Evolutionary conservation across 2,329 filamentous ascomycete genomes (phyloP).

Genomic region (Xylariaceae sp.): DNA sequence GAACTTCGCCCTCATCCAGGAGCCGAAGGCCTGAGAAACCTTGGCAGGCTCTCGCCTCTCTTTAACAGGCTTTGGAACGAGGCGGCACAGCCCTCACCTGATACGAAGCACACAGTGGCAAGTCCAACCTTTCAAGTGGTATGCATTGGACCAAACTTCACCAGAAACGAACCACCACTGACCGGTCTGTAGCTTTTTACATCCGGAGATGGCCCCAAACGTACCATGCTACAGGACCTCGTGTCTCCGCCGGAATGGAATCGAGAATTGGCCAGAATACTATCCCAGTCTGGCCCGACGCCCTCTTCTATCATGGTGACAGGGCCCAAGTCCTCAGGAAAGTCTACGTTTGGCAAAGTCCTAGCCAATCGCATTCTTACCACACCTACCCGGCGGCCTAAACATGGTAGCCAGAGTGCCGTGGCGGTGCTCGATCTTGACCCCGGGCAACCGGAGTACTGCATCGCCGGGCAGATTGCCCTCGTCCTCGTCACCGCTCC

Average conservation of each 20-base stretch:
- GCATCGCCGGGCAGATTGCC: slow-evolving; percentile 61
- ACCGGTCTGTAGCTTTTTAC: slow-evolving; percentile 41
- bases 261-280: slow-evolving; percentile 43
- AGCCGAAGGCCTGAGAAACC: slow-evolving; percentile 38
- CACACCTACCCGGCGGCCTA: slow-evolving; percentile 20
- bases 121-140: slow-evolving; percentile 44
- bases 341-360: slow-evolving; percentile 65
- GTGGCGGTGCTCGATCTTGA: slow-evolving; percentile 67
- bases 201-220: slow-evolving; percentile 44
- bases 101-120: slow-evolving; percentile 12
- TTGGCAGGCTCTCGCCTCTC: slow-evolving; percentile 56
- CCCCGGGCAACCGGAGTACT: slow-evolving; percentile 70
- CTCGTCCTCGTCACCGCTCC: slow-evolving; percentile 53
- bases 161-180: too few species aligned
- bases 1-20: slow-evolving; percentile 49
- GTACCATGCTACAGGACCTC: slow-evolving; percentile 44
- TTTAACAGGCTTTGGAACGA: slow-evolving; percentile 62
- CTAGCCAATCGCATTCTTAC: slow-evolving; percentile 62
- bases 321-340: slow-evolving; percentile 65
- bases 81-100: slow-evolving; percentile 17
- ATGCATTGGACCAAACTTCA: slow-evolving; percentile 11
- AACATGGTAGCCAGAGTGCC: slow-evolving; percentile 16
- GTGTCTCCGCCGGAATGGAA: slow-evolving; percentile 55
- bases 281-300: slow-evolving; percentile 26
- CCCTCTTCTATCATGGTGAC: slow-evolving; percentile 49